These are phyloP conservation scores for Cylindrotheca closterium DNA, from an alignment of 108 stramenopile genomes.

Conservation along the genomic window DNA sequence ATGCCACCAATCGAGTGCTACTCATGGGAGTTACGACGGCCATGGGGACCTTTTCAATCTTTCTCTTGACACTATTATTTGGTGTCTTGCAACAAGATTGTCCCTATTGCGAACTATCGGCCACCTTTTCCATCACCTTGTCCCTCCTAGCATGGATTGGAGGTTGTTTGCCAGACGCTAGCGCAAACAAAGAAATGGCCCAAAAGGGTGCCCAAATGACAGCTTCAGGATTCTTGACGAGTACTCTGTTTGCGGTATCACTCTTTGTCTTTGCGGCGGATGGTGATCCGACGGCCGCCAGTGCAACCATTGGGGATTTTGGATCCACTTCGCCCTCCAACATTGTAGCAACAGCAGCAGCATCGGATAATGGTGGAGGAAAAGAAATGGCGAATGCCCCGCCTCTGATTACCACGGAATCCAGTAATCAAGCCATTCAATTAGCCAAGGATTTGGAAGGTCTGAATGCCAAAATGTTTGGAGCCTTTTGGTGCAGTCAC, in stretches of 20 bases:
- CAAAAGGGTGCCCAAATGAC: constrained; percentile 6
- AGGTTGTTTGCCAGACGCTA: neutral
- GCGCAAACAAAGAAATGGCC: neutral
- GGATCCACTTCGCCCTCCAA: constrained; percentile 8
- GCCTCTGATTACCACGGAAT: constrained; percentile 73
- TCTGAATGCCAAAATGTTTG: constrained; percentile 84
- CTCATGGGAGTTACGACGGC: constrained; percentile 74
- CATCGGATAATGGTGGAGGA: constrained; percentile 8
- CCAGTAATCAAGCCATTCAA: constrained; percentile 56
- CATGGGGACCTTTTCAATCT: constrained; percentile 90
- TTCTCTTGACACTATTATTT: constrained; percentile 75
- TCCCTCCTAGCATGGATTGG: constrained; percentile 60
- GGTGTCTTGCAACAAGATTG: constrained; percentile 74
- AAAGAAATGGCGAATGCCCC: constrained; percentile 44
- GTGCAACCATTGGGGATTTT: no score
- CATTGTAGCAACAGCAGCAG: neutral
- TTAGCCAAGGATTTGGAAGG: constrained; percentile 60
- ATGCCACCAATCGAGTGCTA: constrained; percentile 48
- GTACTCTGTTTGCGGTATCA: constrained; percentile 15
- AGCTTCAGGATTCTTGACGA: constrained; percentile 11
- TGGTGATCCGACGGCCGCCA: no score
- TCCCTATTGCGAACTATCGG: constrained; percentile 85
- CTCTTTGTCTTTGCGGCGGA: constrained; percentile 20
- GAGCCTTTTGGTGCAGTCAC: constrained; percentile 96
- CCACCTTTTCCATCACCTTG: constrained; percentile 52